Base-by-base conservation (phyloP, 169 alveolate species). In the Eimeria praecox region DNA sequence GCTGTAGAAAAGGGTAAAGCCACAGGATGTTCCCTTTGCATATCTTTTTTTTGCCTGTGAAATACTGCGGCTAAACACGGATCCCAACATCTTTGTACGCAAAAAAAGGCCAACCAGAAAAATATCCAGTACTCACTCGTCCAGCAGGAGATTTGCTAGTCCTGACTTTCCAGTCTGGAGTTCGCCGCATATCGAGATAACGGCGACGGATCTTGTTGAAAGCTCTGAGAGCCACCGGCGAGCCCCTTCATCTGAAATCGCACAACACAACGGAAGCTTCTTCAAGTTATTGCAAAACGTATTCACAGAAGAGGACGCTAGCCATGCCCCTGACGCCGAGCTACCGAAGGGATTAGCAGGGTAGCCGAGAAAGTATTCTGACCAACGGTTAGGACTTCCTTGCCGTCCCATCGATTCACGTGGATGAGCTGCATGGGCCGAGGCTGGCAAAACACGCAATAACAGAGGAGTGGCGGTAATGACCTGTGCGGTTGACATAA, bases 391-490 rank as follows among this genome's bases (percentile, higher is more conserved):
- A 94, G 92, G 52, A 94, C 96, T 86, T 94, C 96, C 49, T 83
- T 77, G 38, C 96, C 96, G 62, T 86, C 95, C 96, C 96, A 94
- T 56, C 95, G 90, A 77, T 94, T 94, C 44, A 94, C 96, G 75
- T 94, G 96, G 62, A 94, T 75, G 42, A 94, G 95, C 82, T 86
- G 96, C 87, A 94, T 64, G 77, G 96, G 96, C 64, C 92, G 78
- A 52, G 90, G 59, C 95, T 90, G 87, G 27, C 33, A 38, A 20
- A 27, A 42, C 27, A 30, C 44, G 86, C 56, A 40, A 16, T 14
- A 49, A 44, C 73, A 46, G 40, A 82, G 1, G 33, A 82, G 42
- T 42, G 62, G 35, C 52, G 8, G 49, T n/a, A 46, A n/a, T 22
- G 46, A 16, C 2, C 22, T 14, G 46, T 33, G 46, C n/a, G 3